Conservation (phyloP, 139 green algal species). For the Asterochloris erici region DNA sequence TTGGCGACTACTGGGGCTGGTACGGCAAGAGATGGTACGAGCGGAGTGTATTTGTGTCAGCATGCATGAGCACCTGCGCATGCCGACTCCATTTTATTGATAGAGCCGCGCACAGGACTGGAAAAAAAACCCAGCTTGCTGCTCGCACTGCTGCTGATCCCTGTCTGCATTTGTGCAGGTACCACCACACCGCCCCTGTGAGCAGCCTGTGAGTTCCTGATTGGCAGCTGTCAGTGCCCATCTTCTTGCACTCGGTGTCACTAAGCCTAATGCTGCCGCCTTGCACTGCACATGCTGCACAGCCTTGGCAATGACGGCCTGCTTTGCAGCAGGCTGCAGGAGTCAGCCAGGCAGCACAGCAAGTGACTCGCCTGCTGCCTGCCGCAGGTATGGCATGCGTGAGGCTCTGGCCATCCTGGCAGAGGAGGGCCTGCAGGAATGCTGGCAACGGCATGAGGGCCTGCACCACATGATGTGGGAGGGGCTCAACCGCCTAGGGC, state of each 20-base stretch:
- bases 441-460: slow-evolving; percentile 62
- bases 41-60: no score
- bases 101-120: no score
- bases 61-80: no score
- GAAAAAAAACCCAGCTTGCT: no score
- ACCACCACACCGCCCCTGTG: slow-evolving; percentile 81
- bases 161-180: slow-evolving; percentile 18
- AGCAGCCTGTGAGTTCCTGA: slow-evolving; percentile 48
- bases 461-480: slow-evolving; percentile 73
- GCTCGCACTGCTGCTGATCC: no score
- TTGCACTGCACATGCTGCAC: neutral
- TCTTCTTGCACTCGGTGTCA: no score
- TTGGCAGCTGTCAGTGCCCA: no score
- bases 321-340: neutral
- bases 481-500: slow-evolving; percentile 66
- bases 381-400: slow-evolving; percentile 76
- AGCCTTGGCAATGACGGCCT: neutral
- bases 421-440: slow-evolving; percentile 64
- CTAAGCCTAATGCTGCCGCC: neutral
- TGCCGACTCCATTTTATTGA: no score
- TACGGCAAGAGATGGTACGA: slow-evolving; percentile 51
- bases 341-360: neutral
- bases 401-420: slow-evolving; percentile 78
- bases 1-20: slow-evolving; percentile 49
- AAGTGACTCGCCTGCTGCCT: neutral